These are phyloP conservation scores for Dictyostelium firmibasis DNA, from an alignment of 78 protist genomes.

Conservation along the genomic window DNA sequence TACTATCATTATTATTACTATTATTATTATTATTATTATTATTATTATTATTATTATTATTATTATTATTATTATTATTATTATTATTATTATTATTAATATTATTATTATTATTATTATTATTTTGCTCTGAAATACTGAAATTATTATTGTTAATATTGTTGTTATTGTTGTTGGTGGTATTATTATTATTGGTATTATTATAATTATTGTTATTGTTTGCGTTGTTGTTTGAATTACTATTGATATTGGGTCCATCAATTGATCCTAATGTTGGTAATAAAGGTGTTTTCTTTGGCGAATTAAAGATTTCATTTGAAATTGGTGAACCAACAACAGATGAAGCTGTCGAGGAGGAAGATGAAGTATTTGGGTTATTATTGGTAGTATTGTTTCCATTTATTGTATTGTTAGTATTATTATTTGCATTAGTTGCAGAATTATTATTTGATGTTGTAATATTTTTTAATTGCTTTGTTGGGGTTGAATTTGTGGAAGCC, in stretches of 20 bases:
- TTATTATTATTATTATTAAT: background rate
- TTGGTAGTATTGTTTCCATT: background rate
- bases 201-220: background rate
- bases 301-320: background rate
- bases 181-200: background rate
- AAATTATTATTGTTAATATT: background rate
- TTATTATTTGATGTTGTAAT: background rate
- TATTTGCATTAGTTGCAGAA: background rate
- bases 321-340: background rate
- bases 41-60: too few relatives aligned
- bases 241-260: background rate
- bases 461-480: background rate
- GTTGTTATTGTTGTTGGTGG: background rate
- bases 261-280: background rate
- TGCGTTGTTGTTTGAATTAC: too few relatives aligned
- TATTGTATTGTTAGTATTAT: too few relatives aligned
- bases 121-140: background rate
- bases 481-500: background rate
- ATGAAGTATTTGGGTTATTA: background rate
- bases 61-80: too few relatives aligned
- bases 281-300: slow-evolving; percentile 19
- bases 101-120: background rate
- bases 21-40: too few relatives aligned
- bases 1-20: too few relatives aligned
- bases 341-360: background rate